Evolutionary conservation across 1,284 basidiomycete species (phyloP).

Genomic region (Moniliella sp.): DNA sequence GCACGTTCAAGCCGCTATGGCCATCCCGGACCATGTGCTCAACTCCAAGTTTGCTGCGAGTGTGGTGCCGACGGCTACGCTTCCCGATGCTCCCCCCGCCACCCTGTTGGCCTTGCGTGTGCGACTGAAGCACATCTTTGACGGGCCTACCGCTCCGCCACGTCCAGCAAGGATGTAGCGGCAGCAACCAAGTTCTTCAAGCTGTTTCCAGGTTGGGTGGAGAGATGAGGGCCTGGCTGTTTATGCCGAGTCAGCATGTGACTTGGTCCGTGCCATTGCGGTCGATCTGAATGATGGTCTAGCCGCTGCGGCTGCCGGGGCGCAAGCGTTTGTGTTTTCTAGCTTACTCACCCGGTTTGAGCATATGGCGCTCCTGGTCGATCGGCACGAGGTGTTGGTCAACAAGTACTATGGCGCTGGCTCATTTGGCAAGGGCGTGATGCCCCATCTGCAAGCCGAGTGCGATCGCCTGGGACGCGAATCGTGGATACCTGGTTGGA

Average conservation of each 20-base stretch:
- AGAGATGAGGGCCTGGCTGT: constrained; percentile 68
- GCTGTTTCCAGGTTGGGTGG: constrained; percentile 69
- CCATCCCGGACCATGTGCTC: neutral
- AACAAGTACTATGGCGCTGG: constrained; percentile 68
- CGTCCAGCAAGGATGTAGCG: neutral
- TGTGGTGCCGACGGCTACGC: neutral
- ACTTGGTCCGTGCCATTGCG: constrained; percentile 44
- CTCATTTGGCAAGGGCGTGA: constrained; percentile 37
- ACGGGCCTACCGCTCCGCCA: neutral
- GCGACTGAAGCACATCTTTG: neutral
- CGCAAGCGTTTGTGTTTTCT: constrained; percentile 2
- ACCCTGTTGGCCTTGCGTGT: neutral
- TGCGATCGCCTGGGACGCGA: constrained; percentile 60
- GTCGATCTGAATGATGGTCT: constrained; percentile 9
- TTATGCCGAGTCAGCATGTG: constrained; percentile 77
- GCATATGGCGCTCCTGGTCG: constrained; percentile 78
- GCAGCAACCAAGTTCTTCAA: constrained; percentile 82
- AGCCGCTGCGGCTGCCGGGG: constrained; percentile 1
- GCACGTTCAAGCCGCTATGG: neutral
- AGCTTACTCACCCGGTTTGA: constrained; percentile 55
- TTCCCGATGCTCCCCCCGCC: neutral
- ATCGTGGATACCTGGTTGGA: constrained; percentile 72
- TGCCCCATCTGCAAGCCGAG: constrained; percentile 56
- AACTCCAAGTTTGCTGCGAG: neutral
- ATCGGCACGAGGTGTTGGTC: constrained; percentile 87